phyloP scores from a whole-genome alignment of 2,329 filamentous ascomycete genomes.

The Microcyclospora pomicola region DNA sequence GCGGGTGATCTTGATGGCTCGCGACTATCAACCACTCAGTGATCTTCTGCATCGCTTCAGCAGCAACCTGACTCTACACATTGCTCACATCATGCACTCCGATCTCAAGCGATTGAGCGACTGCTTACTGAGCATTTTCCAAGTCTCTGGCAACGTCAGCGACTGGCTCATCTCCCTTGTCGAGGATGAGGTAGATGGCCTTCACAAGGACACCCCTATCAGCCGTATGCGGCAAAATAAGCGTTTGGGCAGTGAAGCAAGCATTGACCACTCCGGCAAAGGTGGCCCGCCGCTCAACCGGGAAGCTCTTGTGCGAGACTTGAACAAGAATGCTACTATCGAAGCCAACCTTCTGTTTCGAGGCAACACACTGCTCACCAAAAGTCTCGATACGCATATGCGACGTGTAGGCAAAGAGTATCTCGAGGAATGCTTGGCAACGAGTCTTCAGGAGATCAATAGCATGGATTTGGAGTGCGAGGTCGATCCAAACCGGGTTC shows the following conservation, averaged over 20 bases:
- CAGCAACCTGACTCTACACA: conserved; percentile 69
- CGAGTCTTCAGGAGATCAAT: conserved; percentile 79
- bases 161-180: conserved; percentile 91
- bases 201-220: conserved; percentile 65
- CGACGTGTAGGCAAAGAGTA: conserved; percentile 86
- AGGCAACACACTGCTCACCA: conserved; percentile 86
- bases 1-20: conserved; percentile 71
- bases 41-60: conserved; percentile 75
- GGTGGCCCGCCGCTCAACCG: conserved; percentile 39
- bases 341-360: conserved; percentile 93
- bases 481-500: conserved; percentile 74
- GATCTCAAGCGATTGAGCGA: conserved; percentile 73
- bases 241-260: conserved; percentile 57
- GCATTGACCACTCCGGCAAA: conserved; percentile 36
- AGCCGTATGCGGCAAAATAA: conserved; percentile 51
- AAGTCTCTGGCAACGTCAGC: conserved; percentile 68
- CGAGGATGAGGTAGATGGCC: conserved; percentile 93
- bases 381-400: conserved; percentile 92
- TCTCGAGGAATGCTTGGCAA: conserved; percentile 70
- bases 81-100: conserved; percentile 63
- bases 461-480: conserved; percentile 85
- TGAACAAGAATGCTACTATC: conserved; percentile 63
- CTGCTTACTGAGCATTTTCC: conserved; percentile 83
- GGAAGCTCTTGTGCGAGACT: conserved; percentile 59
- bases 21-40: conserved; percentile 72